Conservation (phyloP, 129 eudicot genomes). For the Solidago caesia region DNA sequence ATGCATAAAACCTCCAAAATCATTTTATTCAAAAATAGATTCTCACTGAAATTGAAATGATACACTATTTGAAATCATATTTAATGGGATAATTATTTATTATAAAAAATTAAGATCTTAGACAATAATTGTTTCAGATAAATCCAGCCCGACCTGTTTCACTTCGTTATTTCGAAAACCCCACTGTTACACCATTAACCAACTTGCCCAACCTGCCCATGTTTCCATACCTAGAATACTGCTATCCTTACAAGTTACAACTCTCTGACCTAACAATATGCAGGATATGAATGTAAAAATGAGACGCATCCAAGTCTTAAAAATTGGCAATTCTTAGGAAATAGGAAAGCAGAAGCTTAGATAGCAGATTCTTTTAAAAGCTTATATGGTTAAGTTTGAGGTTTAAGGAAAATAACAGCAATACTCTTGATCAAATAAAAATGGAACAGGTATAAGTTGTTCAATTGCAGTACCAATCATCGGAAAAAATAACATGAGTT, state of each 20-base stretch:
- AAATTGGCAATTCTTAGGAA: background rate
- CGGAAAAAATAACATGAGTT: slow-evolving; percentile 3
- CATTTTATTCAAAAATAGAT: too few species aligned
- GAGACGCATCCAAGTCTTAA: background rate
- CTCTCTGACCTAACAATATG: background rate
- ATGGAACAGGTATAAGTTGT: background rate
- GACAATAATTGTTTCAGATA: too few species aligned
- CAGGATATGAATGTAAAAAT: background rate
- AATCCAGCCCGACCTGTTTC: too few species aligned
- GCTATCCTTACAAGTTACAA: background rate
- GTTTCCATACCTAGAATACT: background rate
- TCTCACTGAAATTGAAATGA: too few species aligned
- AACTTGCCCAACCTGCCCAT: too few species aligned
- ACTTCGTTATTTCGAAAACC: too few species aligned
- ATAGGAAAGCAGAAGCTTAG: background rate
- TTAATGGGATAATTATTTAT: too few species aligned
- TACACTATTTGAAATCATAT: too few species aligned
- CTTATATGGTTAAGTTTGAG: background rate
- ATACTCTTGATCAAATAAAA: background rate
- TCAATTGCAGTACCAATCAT: background rate
- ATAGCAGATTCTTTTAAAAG: background rate
- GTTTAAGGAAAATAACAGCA: too few species aligned
- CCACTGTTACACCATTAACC: too few species aligned
- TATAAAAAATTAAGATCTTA: too few species aligned
- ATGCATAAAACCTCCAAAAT: too few species aligned